phyloP scores from a whole-genome alignment of 164 flowering plant genomes.

The Nymphaea colorata region DNA sequence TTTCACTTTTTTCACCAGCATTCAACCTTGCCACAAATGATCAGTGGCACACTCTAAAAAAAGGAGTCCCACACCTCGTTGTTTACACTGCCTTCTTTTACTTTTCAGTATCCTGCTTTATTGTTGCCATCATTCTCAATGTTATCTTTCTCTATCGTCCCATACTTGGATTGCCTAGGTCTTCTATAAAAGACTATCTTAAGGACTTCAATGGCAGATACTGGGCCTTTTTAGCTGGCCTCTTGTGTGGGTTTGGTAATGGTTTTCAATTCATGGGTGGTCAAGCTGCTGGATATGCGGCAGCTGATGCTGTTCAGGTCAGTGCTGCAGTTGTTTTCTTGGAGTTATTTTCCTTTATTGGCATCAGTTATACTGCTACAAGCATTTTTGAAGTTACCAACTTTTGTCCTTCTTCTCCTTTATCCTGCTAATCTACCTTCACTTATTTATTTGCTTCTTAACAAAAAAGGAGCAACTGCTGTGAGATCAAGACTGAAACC shows the following conservation, averaged over 20 bases:
- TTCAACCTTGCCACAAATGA: conserved; percentile 79
- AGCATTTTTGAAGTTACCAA: not conserved
- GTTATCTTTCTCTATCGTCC: conserved; percentile 58
- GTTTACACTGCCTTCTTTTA: conserved; percentile 82
- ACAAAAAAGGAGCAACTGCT: too few species aligned
- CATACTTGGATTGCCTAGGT: conserved; percentile 37
- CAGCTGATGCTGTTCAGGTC: conserved; percentile 83
- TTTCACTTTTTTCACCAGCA: conserved; percentile 77
- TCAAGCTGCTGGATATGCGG: conserved; percentile 85
- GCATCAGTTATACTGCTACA: not conserved
- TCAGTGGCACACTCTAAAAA: conserved; percentile 53
- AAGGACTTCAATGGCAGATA: conserved; percentile 68
- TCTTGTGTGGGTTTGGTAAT: conserved; percentile 77
- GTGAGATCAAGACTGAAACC: too few species aligned
- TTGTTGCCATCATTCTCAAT: conserved; percentile 50
- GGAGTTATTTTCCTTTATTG: not conserved
- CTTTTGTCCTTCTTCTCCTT: not conserved
- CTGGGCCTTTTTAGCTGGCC: conserved; percentile 73
- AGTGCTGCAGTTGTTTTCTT: conserved; percentile 2
- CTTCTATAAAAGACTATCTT: conserved; percentile 53
- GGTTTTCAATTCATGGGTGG: conserved; percentile 85
- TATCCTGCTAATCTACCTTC: not conserved
- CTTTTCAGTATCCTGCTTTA: conserved; percentile 62
- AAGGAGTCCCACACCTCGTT: conserved; percentile 56
- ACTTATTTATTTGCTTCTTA: not conserved